A percentile compares a stretch with the other conserved stretches of the same genome.
phyloP scores from a whole-genome alignment of 805 yeast genomes.

The Candida golubevii region DNA sequence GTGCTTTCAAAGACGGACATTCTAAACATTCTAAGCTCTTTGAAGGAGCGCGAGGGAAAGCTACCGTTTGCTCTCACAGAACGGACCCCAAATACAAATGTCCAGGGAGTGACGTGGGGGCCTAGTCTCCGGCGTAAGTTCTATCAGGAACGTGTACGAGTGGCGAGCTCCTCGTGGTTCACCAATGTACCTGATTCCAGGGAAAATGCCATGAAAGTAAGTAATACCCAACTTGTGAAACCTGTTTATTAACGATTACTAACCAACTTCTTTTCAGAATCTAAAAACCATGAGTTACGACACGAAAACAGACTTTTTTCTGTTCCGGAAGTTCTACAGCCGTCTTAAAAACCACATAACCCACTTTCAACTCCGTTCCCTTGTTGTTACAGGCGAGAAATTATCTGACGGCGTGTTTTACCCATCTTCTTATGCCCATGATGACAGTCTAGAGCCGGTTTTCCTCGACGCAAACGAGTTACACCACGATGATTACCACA shows the following conservation, averaged over 20 bases:
- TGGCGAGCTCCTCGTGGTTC: slow-evolving; percentile 37
- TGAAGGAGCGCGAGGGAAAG: slow-evolving; percentile 33
- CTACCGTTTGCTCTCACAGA: slow-evolving; percentile 25
- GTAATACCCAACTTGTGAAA: slow-evolving; percentile 12
- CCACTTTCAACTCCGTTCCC: slow-evolving; percentile 55
- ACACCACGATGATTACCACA: slow-evolving; percentile 21
- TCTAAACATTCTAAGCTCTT: slow-evolving; percentile 29
- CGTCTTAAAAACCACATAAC: slow-evolving; percentile 45
- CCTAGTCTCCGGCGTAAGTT: slow-evolving; percentile 29
- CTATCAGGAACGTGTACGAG: slow-evolving; percentile 28
- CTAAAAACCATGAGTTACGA: slow-evolving; percentile 16
- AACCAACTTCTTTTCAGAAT: slow-evolving; percentile 13
- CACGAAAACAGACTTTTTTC: slow-evolving; percentile 33
- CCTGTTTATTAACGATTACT: too few species aligned
- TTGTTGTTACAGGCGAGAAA: slow-evolving; percentile 39
- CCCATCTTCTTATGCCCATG: slow-evolving; percentile 34
- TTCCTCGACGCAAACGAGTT: slow-evolving; percentile 16
- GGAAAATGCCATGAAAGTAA: slow-evolving; percentile 30
- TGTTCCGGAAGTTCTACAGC: slow-evolving; percentile 37
- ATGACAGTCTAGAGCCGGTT: slow-evolving; percentile 24
- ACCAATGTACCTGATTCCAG: slow-evolving; percentile 34
- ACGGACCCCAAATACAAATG: slow-evolving; percentile 16
- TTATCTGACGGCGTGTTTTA: slow-evolving; percentile 35
- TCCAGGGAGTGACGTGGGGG: slow-evolving; percentile 39
- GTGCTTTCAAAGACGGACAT: slow-evolving; percentile 33